Base-by-base conservation (phyloP, 805 yeast species). In the Candida yuanshanica region DNA sequence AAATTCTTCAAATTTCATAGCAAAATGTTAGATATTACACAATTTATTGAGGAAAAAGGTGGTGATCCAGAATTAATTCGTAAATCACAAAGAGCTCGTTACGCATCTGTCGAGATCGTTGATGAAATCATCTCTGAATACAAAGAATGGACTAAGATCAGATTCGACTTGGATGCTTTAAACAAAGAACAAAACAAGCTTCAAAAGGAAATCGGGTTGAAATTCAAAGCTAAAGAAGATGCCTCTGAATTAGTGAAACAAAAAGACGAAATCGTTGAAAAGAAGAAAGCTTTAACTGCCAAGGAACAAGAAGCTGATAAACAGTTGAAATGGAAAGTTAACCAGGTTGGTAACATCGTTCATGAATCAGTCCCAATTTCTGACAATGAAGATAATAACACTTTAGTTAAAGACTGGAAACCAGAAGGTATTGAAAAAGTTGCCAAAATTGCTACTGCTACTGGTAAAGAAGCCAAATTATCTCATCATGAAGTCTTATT, bases 401-500 rank as follows among this genome's bases (percentile, higher is more conserved):
- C 85, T 56, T 64, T 93, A 36, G 83, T 90, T 34, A 83, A 85
- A 64, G 75, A 80, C 34, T 93, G 97, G 96, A 76, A 75, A 41
- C 97, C 97, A 43, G 83, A 77, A 54, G 81, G 79, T 33, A 70
- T 76, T 50, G 68, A 64, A 33, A 75, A 71, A 44, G 74, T 79
- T 43, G 82, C 77, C 33, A 72, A 75, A 47, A 64, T 77, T 50
- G 95, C 95, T 43, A 71, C 89, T 54, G 91, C 83, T 37, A 82
- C 95, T 39, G 84, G 85, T 47, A 71, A 74, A 37, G 79, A 80
- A 49, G 95, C 95, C 44, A 67, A 67, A 25, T 76, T 91, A 62
- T 90, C 98, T 24, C 99, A 93, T 64, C 98, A 93, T 62, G 99
- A 93, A 72, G 83, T 93, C 41, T 73, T 93, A 52, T 75, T 95